phyloP scores from a whole-genome alignment of 805 yeast species.

The Candida oleophila region DNA sequence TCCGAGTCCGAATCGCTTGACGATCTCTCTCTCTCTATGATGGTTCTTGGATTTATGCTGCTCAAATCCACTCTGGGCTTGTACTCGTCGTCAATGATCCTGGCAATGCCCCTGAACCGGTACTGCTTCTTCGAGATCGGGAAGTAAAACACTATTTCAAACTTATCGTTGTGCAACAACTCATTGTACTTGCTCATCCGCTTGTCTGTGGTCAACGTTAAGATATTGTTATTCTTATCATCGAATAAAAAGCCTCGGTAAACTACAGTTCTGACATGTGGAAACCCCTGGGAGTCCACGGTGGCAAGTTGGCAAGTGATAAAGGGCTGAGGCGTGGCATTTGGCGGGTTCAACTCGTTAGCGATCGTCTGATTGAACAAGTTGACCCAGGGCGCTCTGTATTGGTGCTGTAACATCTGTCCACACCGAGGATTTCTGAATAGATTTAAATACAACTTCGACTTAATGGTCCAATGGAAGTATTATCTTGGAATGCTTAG shows the following conservation, averaged over 20 bases:
- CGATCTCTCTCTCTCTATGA: conserved; percentile 14
- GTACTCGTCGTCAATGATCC: conserved; percentile 34
- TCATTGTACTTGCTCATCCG: conserved; percentile 65
- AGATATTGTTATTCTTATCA: conserved; percentile 63
- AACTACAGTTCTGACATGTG: conserved; percentile 69
- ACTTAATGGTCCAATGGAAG: neutral
- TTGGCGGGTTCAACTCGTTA: conserved; percentile 38
- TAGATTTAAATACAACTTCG: neutral
- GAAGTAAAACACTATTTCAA: conserved; percentile 79
- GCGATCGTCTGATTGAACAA: conserved; percentile 53
- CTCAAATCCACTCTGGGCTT: conserved; percentile 33
- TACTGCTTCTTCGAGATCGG: conserved; percentile 62
- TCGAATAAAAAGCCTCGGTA: conserved; percentile 74
- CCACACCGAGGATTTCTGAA: neutral
- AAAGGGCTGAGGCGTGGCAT: conserved; percentile 38
- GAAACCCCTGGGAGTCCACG: conserved; percentile 51
- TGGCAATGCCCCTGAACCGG: conserved; percentile 67
- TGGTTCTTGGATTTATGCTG: conserved; percentile 25
- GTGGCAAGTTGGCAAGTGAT: conserved; percentile 69
- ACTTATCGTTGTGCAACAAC: conserved; percentile 48
- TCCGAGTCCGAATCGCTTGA: conserved; percentile 7
- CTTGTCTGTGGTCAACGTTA: conserved; percentile 70
- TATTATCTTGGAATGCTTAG: neutral
- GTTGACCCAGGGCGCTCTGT: conserved; percentile 77
- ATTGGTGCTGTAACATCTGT: conserved; percentile 28